Evolutionary conservation across 306 rosid species (phyloP).

Genomic region (Delonix regia): DNA sequence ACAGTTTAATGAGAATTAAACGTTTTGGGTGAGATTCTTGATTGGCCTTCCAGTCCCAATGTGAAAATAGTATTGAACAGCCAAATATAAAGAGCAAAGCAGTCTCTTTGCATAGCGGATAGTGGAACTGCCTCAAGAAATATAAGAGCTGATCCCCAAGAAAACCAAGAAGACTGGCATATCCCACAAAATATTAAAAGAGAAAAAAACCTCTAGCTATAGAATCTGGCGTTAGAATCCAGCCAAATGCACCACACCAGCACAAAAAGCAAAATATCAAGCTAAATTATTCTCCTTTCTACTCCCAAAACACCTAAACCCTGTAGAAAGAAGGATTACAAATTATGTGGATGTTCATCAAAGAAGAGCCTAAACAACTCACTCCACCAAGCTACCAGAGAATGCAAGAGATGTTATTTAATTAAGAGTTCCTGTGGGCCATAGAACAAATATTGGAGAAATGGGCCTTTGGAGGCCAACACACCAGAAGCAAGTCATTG

Average conservation of each 20-base stretch:
- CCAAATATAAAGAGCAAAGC: not conserved
- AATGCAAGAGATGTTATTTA: not conserved
- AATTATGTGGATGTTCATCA: not conserved
- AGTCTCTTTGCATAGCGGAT: not conserved
- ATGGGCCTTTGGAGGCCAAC: conserved; percentile 1
- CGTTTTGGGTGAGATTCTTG: not conserved
- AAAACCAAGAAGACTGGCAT: not conserved
- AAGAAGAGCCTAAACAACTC: not conserved
- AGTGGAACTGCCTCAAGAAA: not conserved
- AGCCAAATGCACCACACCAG: not conserved
- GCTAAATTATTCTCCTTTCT: not conserved
- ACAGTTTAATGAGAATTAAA: not conserved
- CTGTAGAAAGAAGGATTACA: not conserved
- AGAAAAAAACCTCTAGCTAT: not conserved
- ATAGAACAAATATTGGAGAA: not conserved
- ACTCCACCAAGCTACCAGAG: not conserved
- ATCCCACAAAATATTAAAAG: not conserved
- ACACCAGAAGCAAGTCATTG: not conserved
- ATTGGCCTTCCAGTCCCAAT: not conserved
- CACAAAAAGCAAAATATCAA: not conserved
- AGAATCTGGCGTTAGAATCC: not conserved
- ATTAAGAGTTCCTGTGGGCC: not conserved
- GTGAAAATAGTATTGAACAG: not conserved
- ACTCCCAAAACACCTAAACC: not conserved
- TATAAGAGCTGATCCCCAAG: not conserved